Evolutionary conservation across 2,329 filamentous ascomycete species (phyloP), one percentile per base, ranked within the genome.

Genomic region (Stachybotrys chlorohalonatus): DNA sequence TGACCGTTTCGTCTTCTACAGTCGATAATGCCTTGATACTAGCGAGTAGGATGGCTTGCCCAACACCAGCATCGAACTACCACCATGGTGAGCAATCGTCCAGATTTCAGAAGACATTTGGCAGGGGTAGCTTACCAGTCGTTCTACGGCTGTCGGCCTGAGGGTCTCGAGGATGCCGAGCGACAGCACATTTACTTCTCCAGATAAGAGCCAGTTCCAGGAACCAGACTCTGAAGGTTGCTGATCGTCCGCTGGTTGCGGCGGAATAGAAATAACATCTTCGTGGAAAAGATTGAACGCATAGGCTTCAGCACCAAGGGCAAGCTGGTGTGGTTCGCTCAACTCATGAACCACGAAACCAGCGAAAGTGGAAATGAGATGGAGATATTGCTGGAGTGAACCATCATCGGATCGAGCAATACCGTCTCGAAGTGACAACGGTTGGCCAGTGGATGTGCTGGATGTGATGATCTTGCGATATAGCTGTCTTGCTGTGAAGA

Each of bases 381-480:
- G 61, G 24, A 75, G 64, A 51, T 73, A 75, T 6, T 68, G 64
- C 8, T 66, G 62, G 36, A 68, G 67, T 8, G 66, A 60, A 7
- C 62, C 56, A 8, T 55, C 58, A 11, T 69, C 64, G 2, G 56
- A 53, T 1, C 57, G 62, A 11, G 54, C 51, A 45, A 74, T 69
- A 48, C 69, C 67, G 11, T 65, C 62, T 30, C 68, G 70, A 11
- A 74, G 59, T 4, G 24, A 24, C 24, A 24, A 24, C 24, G 24
- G 24, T 24, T 24, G 24, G 24, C 24, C 24, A 11, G 56, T 59
- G 16, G 74, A 63, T n/a, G 3, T 47, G 8, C 9, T 47, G 3
- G 55, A 59, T 6, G 67, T 58, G 1, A 72, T 75, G 5, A 71
- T 69, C 16, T 69, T 67, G 7, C 69, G 68, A 58, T 78, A 79